Base-by-base conservation (phyloP, 257 asterid genomes). In the Scutellaria barbata region DNA sequence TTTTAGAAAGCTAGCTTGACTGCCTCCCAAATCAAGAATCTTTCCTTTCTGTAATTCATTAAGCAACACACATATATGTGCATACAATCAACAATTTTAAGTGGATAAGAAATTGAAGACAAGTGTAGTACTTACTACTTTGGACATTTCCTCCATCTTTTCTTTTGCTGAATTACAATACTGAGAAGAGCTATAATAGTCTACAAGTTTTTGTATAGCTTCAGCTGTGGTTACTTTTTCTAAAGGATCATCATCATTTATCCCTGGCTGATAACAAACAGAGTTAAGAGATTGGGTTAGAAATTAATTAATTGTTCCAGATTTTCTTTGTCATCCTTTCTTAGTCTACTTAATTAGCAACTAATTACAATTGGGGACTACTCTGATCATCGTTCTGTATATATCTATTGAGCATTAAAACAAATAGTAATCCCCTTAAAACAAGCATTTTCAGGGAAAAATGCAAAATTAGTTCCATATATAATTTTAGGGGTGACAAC, bases 1-100 rank as follows among this genome's bases (percentile, higher is more conserved):
- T 94, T 81, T 94, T 22, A 89, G 59, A 83, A 91, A 91, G 79
- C 97, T 94, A 48, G 99, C 97, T 67, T 88, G 96, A 70, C 97
- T 94, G 65, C 99, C 99, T 50, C 99, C 96, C 50, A 92, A 80
- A 76, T 94, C 94, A 1, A 86, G 75, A 51, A 86, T 85, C 5
- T 96, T 91, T 84, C 97, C 99, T 76, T 86, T 90, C 98, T 93
- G 87, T 14, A 54, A 30, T 30, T 30, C 5, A 30, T 30, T 22
- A 22, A 22, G 25, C 35, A 30, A 30, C 35, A 30, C 35, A 30
- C 25, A 22, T 20, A 2, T 20, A 20, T 22, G 2, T 22, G n/a
- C n/a, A 22, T 22, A 22, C 2, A 22, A 22, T 22, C 25, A 22
- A 22, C 2, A 30, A 30, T 30, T 30, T 0, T 45, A 10, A 54